Evolutionary conservation across 2,329 filamentous ascomycete species (phyloP).

Genomic region (Neophaeococcomyces mojaviensis): DNA sequence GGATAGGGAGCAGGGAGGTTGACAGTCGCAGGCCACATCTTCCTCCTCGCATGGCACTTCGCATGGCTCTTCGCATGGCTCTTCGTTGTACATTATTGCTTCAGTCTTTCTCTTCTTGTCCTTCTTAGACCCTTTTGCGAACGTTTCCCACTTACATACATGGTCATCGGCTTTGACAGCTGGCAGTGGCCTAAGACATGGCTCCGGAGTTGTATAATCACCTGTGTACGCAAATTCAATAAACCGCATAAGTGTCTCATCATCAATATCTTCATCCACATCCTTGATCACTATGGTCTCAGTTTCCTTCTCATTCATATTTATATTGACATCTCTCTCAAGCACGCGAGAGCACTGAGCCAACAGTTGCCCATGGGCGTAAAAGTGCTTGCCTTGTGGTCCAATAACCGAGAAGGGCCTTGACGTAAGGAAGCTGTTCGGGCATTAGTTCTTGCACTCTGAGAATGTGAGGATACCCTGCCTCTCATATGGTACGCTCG

Average conservation of each 20-base stretch:
- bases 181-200: not conserved
- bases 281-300: slow-evolving; percentile 7
- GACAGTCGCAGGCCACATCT: no score
- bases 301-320: slow-evolving; percentile 16
- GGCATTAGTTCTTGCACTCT: no score
- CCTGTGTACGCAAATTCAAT: slow-evolving; percentile 20
- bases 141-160: no score
- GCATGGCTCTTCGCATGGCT: not conserved
- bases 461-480: no score
- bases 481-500: no score
- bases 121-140: no score
- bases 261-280: slow-evolving; percentile 17
- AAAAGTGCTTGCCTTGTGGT: slow-evolving; percentile 12
- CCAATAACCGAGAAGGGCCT: slow-evolving; percentile 19
- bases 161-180: not conserved
- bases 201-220: slow-evolving; percentile 15
- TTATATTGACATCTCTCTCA: slow-evolving; percentile 14
- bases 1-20: no score
- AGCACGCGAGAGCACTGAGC: slow-evolving; percentile 15
- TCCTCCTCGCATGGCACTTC: no score
- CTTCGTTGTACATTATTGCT: not conserved
- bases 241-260: slow-evolving; percentile 20
- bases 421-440: slow-evolving; percentile 16
- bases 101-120: no score
- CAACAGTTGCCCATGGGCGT: slow-evolving; percentile 19